A percentile compares a stretch with the other conserved stretches of the same genome.
Evolutionary conservation across 2,329 filamentous ascomycete species (phyloP).

Genomic region (Fusarium zealandicum): DNA sequence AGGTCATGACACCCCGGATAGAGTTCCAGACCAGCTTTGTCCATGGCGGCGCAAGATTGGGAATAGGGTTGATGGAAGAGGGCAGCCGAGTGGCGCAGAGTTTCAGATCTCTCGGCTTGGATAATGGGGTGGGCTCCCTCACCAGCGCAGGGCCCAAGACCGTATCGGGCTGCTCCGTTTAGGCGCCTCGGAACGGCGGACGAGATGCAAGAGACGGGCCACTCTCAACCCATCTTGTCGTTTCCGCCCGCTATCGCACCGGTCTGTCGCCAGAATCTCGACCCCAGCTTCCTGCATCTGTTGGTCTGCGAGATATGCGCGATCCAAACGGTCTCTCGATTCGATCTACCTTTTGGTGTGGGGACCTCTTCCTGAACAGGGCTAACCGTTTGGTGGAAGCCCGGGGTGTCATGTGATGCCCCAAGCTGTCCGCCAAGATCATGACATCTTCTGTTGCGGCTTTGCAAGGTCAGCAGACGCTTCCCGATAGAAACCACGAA

Average conservation of each 20-base stretch:
- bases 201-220: conserved; percentile 9
- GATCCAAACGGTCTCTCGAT: conserved; percentile 22
- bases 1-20: conserved; percentile 6
- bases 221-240: conserved; percentile 16
- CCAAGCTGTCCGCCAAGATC: conserved; percentile 26
- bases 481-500: conserved; percentile 11
- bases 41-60: conserved; percentile 8
- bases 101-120: conserved; percentile 23
- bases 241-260: conserved; percentile 20
- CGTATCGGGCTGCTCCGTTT: conserved; percentile 14
- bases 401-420: conserved; percentile 25
- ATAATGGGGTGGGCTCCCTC: neutral
- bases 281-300: conserved; percentile 16
- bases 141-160: neutral
- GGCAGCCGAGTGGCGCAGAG: conserved; percentile 14
- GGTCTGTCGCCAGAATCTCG: conserved; percentile 5
- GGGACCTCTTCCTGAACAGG: neutral
- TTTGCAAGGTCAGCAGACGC: conserved; percentile 18
- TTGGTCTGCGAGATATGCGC: conserved; percentile 8
- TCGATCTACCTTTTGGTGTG: conserved; percentile 13
- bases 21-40: conserved; percentile 3
- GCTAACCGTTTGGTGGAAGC: conserved; percentile 13
- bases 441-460: conserved; percentile 27
- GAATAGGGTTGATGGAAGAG: neutral
- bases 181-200: conserved; percentile 7